Conservation (phyloP, 2,329 filamentous ascomycete genomes). For the Remersonia thermophila region DNA sequence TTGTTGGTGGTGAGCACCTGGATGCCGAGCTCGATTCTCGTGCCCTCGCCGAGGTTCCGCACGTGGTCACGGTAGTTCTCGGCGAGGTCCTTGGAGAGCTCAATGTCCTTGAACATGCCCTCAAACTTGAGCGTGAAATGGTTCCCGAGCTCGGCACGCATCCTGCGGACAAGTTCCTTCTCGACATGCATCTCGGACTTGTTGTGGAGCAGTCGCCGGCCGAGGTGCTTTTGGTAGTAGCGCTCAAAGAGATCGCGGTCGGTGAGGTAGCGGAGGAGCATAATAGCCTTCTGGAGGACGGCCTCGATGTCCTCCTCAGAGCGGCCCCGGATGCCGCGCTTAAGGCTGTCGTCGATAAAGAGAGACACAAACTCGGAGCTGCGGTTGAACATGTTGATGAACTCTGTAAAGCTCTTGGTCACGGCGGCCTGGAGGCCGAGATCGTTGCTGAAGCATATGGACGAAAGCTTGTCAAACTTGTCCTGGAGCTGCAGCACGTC, state of each 20-base stretch:
- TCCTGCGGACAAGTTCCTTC: slow-evolving; percentile 87
- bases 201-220: slow-evolving; percentile 71
- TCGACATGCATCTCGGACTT: slow-evolving; percentile 86
- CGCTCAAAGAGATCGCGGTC: slow-evolving; percentile 93
- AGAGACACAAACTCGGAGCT: slow-evolving; percentile 88
- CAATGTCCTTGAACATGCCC: slow-evolving; percentile 96
- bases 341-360: slow-evolving; percentile 93
- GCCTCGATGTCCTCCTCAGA: slow-evolving; percentile 76
- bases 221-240: slow-evolving; percentile 97
- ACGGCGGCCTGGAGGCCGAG: slow-evolving; percentile 68
- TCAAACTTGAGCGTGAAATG: slow-evolving; percentile 89
- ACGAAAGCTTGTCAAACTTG: slow-evolving; percentile 76
- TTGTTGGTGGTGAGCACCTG: slow-evolving; percentile 85
- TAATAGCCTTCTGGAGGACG: slow-evolving; percentile 80
- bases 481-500: slow-evolving; percentile 77
- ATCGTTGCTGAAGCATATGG: slow-evolving; percentile 60
- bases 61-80: slow-evolving; percentile 62
- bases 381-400: slow-evolving; percentile 81
- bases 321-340: slow-evolving; percentile 86
- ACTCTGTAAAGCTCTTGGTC: slow-evolving; percentile 77
- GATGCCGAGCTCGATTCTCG: slow-evolving; percentile 66
- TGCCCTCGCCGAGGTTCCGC: slow-evolving; percentile 32
- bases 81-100: slow-evolving; percentile 72
- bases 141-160: slow-evolving; percentile 94
- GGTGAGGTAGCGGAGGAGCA: slow-evolving; percentile 72